phyloP scores from a whole-genome alignment of 2,329 filamentous ascomycete genomes.

The Monilinia laxa region DNA sequence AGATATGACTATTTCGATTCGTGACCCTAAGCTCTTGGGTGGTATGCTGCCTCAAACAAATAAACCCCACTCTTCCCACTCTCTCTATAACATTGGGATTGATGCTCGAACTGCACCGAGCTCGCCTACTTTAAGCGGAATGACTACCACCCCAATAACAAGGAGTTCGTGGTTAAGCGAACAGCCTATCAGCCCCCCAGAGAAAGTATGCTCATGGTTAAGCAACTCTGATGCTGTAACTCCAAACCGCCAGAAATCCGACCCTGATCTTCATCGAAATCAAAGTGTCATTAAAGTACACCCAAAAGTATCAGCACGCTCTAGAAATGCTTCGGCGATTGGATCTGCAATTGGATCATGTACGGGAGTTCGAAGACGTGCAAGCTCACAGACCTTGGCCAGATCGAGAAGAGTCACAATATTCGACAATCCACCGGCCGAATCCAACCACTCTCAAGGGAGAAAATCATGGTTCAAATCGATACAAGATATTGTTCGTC shows the following conservation, averaged over 20 bases:
- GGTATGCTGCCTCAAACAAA: not conserved
- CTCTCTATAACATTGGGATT: conserved; percentile 32
- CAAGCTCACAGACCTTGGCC: conserved; percentile 24
- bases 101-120: conserved; percentile 26
- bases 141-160: conserved; percentile 3
- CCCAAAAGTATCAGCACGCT: conserved; percentile 29
- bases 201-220: conserved; percentile 22
- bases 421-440: not conserved
- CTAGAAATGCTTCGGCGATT: conserved; percentile 22
- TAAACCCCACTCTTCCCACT: conserved; percentile 13
- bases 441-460: conserved; percentile 22
- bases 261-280: not conserved
- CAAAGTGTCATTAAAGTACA: conserved; percentile 28
- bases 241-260: conserved; percentile 13
- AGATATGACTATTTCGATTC: conserved; percentile 25
- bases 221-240: not conserved
- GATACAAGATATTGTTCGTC: conserved; percentile 1
- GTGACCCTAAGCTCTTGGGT: conserved; percentile 2
- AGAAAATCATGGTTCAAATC: conserved; percentile 10
- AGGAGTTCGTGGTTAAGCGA: not conserved
- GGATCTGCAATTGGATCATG: conserved; percentile 31
- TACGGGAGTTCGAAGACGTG: conserved; percentile 25
- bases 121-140: conserved; percentile 3
- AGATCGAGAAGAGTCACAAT: conserved; percentile 30
- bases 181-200: conserved; percentile 1